phyloP scores from a whole-genome alignment of 306 rosid species.

The Sindora glabra region DNA sequence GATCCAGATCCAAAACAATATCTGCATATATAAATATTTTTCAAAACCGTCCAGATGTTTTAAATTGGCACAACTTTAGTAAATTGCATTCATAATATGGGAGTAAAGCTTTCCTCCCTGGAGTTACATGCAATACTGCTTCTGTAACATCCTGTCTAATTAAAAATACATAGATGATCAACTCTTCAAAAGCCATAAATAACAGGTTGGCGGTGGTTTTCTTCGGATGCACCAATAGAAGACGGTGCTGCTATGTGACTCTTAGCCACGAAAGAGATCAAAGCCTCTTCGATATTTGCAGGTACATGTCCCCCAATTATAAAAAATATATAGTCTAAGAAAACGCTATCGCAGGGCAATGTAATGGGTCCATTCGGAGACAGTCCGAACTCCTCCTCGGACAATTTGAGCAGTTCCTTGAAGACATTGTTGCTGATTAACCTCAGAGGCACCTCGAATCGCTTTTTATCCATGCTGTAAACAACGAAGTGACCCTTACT shows the following conservation, averaged over 20 bases:
- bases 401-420: conserved; percentile 27
- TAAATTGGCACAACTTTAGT: too few relatives aligned
- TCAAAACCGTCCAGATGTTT: too few relatives aligned
- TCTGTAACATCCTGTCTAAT: too few relatives aligned
- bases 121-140: too few relatives aligned
- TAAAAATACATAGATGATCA: background rate
- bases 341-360: conserved; percentile 20
- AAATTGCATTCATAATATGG: too few relatives aligned
- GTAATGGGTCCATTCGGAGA: conserved; percentile 10
- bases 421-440: conserved; percentile 20
- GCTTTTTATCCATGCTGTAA: conserved; percentile 14
- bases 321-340: conserved; percentile 21
- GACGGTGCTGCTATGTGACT: conserved; percentile 13
- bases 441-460: conserved; percentile 24
- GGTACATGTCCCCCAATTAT: conserved; percentile 13
- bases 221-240: background rate
- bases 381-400: conserved; percentile 29
- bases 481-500: conserved; percentile 30
- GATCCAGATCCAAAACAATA: too few relatives aligned
- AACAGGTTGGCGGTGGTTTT: background rate
- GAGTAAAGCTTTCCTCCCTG: background rate
- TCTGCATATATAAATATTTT: too few relatives aligned
- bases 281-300: conserved; percentile 26
- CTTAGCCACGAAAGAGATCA: conserved; percentile 18
- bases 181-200: conserved; percentile 26